Evolutionary conservation across 2,329 filamentous ascomycete species (phyloP), one percentile per base, ranked within the genome.

Genomic region (Botryosphaeria dothidea): DNA sequence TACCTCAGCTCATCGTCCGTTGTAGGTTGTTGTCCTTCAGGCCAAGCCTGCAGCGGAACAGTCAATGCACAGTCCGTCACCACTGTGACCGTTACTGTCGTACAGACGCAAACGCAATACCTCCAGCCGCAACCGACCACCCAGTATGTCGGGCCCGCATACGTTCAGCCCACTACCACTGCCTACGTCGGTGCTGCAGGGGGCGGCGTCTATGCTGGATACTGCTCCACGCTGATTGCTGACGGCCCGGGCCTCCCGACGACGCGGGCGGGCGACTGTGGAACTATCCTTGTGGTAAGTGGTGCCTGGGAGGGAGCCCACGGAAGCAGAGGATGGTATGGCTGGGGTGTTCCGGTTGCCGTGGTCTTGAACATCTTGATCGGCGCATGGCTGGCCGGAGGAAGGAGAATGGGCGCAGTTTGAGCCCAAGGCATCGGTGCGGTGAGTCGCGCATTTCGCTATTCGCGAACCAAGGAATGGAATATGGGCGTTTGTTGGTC

Each of bases 11-110:
- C 73, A 46, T 71, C 74, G 17, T 71, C 72, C 34, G 75, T 77
- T 15, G 73, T 77, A 49, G 76, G 76, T 29, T 79, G 77, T 68
- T 79, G 77, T 68, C 76, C 77, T 19, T 67, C 68, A 23, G 76
- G 76, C 25, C 73, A 69, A 63, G 67, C 67, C 11, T 79, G 77
- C 62, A 71, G 69, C 36, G 76, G 76, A 15, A 64, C 56, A 19
- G 72, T 77, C 15, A 74, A 74, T 21, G 73, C 72, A 36, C 72
- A 72, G 19, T 68, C 72, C n/a, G 66, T 77, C 57, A 71, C 70
- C 3, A 78, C 76, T 1, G 71, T 78, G 2, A 78, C 75, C 1
- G 74, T 78, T 3, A 72, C 75, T 38, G 68, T 70, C 19, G 17
- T 41, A 17, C 43, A 61, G 15, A 52, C 51, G 8, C 61, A 62